A percentile compares a stretch with the other conserved stretches of the same genome.
phyloP scores from a whole-genome alignment of 2,329 filamentous ascomycete genomes.

The Fusarium papillatum region DNA sequence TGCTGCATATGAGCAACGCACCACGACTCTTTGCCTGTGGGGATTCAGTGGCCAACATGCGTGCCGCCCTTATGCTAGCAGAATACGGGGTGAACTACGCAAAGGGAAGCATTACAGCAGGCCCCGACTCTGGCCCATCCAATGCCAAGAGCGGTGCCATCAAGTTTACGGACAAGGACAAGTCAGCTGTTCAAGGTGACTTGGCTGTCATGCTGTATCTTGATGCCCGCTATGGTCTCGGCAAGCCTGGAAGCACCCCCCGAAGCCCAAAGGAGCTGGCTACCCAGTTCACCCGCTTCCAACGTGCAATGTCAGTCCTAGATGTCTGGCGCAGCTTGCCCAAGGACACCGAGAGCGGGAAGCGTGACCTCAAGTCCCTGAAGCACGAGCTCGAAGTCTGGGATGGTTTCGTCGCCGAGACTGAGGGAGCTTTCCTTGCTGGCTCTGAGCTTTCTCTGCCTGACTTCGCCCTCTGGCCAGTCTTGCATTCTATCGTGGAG shows the following conservation, averaged over 20 bases:
- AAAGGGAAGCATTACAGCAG: constrained; percentile 56
- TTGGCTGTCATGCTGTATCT: constrained; percentile 71
- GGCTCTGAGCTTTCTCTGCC: constrained; percentile 58
- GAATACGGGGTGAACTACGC: constrained; percentile 62
- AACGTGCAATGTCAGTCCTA: constrained; percentile 53
- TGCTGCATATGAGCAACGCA: constrained; percentile 74
- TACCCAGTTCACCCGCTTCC: constrained; percentile 56
- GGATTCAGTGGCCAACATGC: constrained; percentile 62
- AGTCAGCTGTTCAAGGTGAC: constrained; percentile 63
- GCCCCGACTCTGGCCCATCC: constrained; percentile 6
- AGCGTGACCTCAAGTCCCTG: constrained; percentile 39
- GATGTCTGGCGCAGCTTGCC: constrained; percentile 49
- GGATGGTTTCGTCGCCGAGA: constrained; percentile 51
- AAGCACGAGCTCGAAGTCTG: constrained; percentile 54
- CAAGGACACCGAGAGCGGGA: constrained; percentile 4
- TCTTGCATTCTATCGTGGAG: constrained; percentile 61
- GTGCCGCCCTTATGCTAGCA: constrained; percentile 64
- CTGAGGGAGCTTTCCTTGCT: constrained; percentile 59
- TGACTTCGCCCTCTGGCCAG: constrained; percentile 71
- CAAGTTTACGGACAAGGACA: constrained; percentile 70
- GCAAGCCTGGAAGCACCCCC: constrained; percentile 42
- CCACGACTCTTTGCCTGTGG: constrained; percentile 64
- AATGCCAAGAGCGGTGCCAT: constrained; percentile 45
- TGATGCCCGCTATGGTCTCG: constrained; percentile 63
- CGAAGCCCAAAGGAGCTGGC: constrained; percentile 49